Conservation (phyloP, 208 protist species). For the Wallacemonas sp. region DNA sequence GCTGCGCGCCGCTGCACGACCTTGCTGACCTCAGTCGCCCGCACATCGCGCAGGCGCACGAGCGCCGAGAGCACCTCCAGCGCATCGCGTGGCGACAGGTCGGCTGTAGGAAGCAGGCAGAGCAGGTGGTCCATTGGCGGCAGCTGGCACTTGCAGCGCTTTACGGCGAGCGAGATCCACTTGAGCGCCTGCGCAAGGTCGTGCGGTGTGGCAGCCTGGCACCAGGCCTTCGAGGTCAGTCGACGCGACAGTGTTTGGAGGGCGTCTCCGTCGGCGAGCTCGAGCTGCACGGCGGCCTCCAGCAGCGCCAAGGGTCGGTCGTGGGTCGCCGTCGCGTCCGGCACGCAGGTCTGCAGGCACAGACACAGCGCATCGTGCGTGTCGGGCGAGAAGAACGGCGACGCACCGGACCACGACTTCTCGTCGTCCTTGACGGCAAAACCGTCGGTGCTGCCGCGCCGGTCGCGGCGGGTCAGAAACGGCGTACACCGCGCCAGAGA, state of each 20-base stretch:
- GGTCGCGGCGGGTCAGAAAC: background rate
- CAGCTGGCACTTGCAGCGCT: slow-evolving; percentile 65
- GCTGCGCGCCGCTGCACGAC: slow-evolving; percentile 54
- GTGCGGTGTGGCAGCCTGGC: slow-evolving; percentile 12
- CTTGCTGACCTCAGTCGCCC: slow-evolving; percentile 40
- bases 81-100: slow-evolving; percentile 46
- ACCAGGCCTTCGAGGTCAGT: slow-evolving; percentile 33
- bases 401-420: slow-evolving; percentile 56
- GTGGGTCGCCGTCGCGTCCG: background rate
- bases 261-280: slow-evolving; percentile 52
- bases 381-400: slow-evolving; percentile 56
- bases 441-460: background rate
- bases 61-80: slow-evolving; percentile 71
- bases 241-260: slow-evolving; percentile 39
- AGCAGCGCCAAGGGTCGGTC: slow-evolving; percentile 32
- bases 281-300: slow-evolving; percentile 49
- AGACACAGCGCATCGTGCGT: slow-evolving; percentile 67
- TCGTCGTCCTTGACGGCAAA: slow-evolving; percentile 18
- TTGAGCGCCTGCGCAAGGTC: slow-evolving; percentile 49
- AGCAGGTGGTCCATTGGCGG: slow-evolving; percentile 58
- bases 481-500: background rate
- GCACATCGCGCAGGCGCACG: slow-evolving; percentile 49
- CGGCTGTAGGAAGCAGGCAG: slow-evolving; percentile 30
- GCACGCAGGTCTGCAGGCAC: slow-evolving; percentile 43
- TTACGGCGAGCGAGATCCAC: slow-evolving; percentile 62